Conservation (phyloP, 345 rosid species). For the Erodium maritimum region DNA sequence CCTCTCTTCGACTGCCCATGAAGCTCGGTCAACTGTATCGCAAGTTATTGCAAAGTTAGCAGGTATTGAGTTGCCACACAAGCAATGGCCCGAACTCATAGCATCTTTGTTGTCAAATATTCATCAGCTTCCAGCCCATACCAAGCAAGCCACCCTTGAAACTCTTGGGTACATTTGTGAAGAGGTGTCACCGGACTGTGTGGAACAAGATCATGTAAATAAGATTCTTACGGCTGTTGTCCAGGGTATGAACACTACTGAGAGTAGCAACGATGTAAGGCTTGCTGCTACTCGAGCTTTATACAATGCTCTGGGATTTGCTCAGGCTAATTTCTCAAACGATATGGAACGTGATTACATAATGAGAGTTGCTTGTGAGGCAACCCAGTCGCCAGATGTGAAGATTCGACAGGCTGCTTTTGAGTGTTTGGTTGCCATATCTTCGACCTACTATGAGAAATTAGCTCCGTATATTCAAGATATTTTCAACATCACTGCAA, state of each 20-base stretch:
- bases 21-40: conserved; percentile 34
- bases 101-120: conserved; percentile 26
- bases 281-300: conserved; percentile 34
- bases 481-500: conserved; percentile 32
- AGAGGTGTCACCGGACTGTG: conserved; percentile 33
- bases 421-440: conserved; percentile 38
- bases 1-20: conserved; percentile 28
- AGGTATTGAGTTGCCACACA: conserved; percentile 35
- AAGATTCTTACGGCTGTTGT: conserved; percentile 39
- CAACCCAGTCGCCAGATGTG: conserved; percentile 27
- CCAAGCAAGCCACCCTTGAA: conserved; percentile 36
- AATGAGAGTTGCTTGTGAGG: conserved; percentile 37
- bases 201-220: conserved; percentile 37
- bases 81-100: conserved; percentile 38
- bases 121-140: conserved; percentile 32
- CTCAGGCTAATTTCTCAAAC: conserved; percentile 35
- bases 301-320: conserved; percentile 34
- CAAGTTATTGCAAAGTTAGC: conserved; percentile 38
- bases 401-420: conserved; percentile 36
- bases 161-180: conserved; percentile 38
- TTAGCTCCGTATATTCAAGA: conserved; percentile 35
- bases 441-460: conserved; percentile 36
- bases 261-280: conserved; percentile 30
- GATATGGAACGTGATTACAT: conserved; percentile 40
- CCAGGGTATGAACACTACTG: conserved; percentile 35